These are phyloP conservation scores for Sparassis latifolia DNA, from an alignment of 1,284 basidiomycete species.

Conservation along the genomic window DNA sequence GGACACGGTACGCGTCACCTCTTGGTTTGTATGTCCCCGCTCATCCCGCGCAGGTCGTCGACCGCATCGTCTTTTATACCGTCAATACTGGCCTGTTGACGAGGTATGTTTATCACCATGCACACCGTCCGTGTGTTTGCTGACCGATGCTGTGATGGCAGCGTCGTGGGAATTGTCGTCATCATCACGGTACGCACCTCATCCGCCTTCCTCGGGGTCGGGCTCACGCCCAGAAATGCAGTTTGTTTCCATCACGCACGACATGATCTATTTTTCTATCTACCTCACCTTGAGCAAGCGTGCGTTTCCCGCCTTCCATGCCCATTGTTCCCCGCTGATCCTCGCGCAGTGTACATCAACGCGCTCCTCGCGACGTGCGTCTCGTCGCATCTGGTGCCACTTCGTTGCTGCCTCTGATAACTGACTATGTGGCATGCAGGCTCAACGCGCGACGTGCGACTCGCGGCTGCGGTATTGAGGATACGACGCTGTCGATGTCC, in stretches of 20 bases:
- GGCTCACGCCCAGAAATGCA: background rate
- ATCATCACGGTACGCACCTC: constrained; percentile 9
- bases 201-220: too few species aligned
- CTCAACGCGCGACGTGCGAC: too few species aligned
- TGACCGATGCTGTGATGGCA: too few species aligned
- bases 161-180: constrained; percentile 11
- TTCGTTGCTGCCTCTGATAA: too few species aligned
- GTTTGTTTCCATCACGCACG: constrained; percentile 11
- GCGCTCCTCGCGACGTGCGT: constrained; percentile 10
- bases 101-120: background rate
- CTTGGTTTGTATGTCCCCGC: too few species aligned
- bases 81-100: constrained; percentile 14
- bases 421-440: too few species aligned
- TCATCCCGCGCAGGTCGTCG: constrained; percentile 4
- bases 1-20: constrained; percentile 6
- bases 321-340: background rate
- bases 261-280: constrained; percentile 14
- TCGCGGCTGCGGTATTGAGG: too few species aligned
- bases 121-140: too few species aligned
- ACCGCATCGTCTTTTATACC: constrained; percentile 13
- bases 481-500: too few species aligned
- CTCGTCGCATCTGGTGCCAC: too few species aligned
- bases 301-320: background rate
- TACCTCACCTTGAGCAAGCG: constrained; percentile 14
- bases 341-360: constrained; percentile 9